phyloP scores from a whole-genome alignment of 768 basidiomycete species.

The Sarcodon sp. region DNA sequence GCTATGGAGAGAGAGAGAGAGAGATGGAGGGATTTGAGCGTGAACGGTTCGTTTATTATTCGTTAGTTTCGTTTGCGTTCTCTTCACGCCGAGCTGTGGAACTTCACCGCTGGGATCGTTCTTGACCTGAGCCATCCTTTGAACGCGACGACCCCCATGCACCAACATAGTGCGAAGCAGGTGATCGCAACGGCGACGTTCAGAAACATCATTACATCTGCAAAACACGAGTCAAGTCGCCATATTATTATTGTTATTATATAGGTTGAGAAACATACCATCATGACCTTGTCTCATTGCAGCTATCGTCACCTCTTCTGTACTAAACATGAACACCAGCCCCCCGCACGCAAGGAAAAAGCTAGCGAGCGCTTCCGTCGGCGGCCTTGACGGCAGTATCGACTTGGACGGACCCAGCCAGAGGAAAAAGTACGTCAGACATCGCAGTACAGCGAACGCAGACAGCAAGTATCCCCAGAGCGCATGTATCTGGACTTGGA shows the following conservation, averaged over 20 bases:
- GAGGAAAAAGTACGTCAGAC: constrained; percentile 88
- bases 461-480: constrained; percentile 87
- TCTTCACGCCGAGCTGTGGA: constrained; percentile 22
- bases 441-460: constrained; percentile 66
- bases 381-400: constrained; percentile 82
- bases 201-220: constrained; percentile 70
- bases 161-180: constrained; percentile 81
- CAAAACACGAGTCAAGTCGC: constrained; percentile 26
- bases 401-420: constrained; percentile 80
- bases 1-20: no score
- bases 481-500: constrained; percentile 85
- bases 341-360: constrained; percentile 87
- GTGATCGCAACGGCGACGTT: constrained; percentile 80
- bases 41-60: no score
- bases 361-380: constrained; percentile 81
- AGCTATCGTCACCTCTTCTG: constrained; percentile 80
- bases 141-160: constrained; percentile 57
- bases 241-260: neutral
- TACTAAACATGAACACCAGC: constrained; percentile 78
- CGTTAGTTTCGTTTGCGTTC: no score
- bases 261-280: constrained; percentile 21
- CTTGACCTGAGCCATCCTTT: constrained; percentile 68
- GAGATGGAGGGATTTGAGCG: no score
- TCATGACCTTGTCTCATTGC: constrained; percentile 87
- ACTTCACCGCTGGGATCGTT: constrained; percentile 14